These are phyloP conservation scores for Chalciporus sphaerocephalus DNA, from an alignment of 768 basidiomycete species.

Conservation along the genomic window DNA sequence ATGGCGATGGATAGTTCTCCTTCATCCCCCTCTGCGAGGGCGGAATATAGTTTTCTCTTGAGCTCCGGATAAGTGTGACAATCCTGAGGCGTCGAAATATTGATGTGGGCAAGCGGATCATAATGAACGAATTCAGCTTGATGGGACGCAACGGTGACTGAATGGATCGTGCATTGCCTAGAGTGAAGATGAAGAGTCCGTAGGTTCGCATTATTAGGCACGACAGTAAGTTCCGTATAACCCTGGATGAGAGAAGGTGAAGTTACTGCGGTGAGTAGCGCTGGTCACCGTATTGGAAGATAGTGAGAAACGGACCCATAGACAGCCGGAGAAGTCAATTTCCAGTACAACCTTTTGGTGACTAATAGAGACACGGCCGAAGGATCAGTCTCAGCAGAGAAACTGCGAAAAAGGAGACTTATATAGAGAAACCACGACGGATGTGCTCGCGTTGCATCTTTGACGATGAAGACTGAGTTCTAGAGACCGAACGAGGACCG, in stretches of 20 bases:
- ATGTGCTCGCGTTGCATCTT: conserved; percentile 71
- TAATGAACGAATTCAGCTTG: conserved; percentile 73
- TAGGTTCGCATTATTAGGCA: conserved; percentile 75
- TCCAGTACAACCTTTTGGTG: conserved; percentile 95
- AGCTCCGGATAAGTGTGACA: conserved; percentile 88
- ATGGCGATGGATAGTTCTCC: conserved; percentile 92
- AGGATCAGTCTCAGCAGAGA: conserved; percentile 41
- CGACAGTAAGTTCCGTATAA: conserved; percentile 87
- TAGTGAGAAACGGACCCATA: conserved; percentile 59
- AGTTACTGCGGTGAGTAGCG: conserved; percentile 20
- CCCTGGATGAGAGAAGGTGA: conserved; percentile 47
- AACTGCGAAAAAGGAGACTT: conserved; percentile 47
- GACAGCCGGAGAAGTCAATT: conserved; percentile 83
- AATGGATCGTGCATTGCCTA: conserved; percentile 76
- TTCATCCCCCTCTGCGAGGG: conserved; percentile 87
- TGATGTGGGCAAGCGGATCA: conserved; percentile 68
- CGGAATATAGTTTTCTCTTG: conserved; percentile 87
- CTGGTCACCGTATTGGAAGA: conserved; percentile 14
- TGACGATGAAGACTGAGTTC: conserved; percentile 10
- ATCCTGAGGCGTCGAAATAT: conserved; percentile 65
- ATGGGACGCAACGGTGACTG: conserved; percentile 66
- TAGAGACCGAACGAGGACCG: background rate
- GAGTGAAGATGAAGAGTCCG: conserved; percentile 84
- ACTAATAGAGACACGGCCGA: conserved; percentile 63
- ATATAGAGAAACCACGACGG: conserved; percentile 86